Percentiles rank a stretch among this genome's conserved stretches.
These are phyloP conservation scores for Alternaria gaisen DNA, from an alignment of 2,329 filamentous ascomycete species.

Conservation along the genomic window DNA sequence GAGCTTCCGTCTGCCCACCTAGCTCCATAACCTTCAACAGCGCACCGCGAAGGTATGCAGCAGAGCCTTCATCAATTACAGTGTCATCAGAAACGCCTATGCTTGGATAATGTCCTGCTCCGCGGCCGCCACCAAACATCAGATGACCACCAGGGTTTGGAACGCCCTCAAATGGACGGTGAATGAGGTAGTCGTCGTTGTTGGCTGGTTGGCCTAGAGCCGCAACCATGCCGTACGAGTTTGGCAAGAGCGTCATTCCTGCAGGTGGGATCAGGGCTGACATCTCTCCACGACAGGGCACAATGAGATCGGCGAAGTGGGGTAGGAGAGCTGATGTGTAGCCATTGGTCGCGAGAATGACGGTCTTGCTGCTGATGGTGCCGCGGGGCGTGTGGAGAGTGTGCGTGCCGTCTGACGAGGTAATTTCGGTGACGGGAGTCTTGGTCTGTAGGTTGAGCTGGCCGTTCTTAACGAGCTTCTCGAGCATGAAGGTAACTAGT, in stretches of 20 bases:
- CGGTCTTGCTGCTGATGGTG: constrained; percentile 66
- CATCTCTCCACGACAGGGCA: constrained; percentile 80
- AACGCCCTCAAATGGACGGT: constrained; percentile 64
- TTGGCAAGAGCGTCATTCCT: constrained; percentile 55
- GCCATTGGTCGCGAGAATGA: constrained; percentile 83
- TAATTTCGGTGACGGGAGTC: constrained; percentile 66
- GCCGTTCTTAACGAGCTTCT: constrained; percentile 61
- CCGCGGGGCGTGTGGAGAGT: constrained; percentile 74
- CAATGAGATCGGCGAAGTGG: constrained; percentile 72
- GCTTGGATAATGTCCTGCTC: constrained; percentile 55
- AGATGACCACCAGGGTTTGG: constrained; percentile 63
- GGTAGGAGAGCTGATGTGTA: constrained; percentile 83
- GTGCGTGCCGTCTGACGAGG: constrained; percentile 57
- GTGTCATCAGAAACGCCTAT: constrained; percentile 69
- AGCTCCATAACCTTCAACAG: constrained; percentile 50
- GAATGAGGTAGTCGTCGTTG: constrained; percentile 76
- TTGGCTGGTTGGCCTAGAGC: constrained; percentile 55
- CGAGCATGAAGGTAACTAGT: constrained; percentile 75
- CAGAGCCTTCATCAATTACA: constrained; percentile 64
- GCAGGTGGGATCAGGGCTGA: constrained; percentile 69
- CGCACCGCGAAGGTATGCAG: constrained; percentile 63
- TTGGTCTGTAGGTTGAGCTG: constrained; percentile 77
- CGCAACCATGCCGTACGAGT: constrained; percentile 73
- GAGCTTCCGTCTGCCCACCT: constrained; percentile 47
- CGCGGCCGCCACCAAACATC: constrained; percentile 76